Percentiles rank a stretch among this genome's conserved stretches.
These are phyloP conservation scores for Pachysandra terminalis DNA, from an alignment of 164 flowering plant species.

Conservation along the genomic window DNA sequence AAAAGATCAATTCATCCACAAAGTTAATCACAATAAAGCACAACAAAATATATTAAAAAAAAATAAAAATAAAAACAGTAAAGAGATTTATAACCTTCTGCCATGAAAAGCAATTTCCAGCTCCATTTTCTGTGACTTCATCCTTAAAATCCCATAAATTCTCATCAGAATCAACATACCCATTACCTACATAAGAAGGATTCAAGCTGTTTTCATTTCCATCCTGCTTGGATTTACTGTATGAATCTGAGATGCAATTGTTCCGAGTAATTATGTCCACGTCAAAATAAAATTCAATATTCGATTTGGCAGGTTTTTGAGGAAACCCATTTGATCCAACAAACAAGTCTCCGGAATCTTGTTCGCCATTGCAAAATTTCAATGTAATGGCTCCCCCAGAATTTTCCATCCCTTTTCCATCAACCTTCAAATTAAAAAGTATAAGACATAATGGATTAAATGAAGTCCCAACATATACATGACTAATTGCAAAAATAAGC, in stretches of 20 bases:
- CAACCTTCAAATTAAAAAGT: conserved; percentile 26
- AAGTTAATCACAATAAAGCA: not conserved
- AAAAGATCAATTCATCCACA: not conserved
- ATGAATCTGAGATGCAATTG: conserved; percentile 10
- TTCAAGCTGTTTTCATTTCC: conserved; percentile 16
- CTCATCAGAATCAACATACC: conserved; percentile 27
- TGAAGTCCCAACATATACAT: too few relatives aligned
- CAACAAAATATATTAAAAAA: not conserved
- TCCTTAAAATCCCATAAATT: conserved; percentile 39
- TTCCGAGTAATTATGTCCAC: conserved; percentile 12
- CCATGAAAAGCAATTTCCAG: not conserved
- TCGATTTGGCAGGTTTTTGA: conserved; percentile 13
- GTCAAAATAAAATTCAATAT: conserved; percentile 21
- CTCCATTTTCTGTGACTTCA: conserved; percentile 29
- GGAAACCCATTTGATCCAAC: conserved; percentile 19
- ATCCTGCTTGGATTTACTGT: conserved; percentile 13
- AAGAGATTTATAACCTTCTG: conserved; percentile 20
- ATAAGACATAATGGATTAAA: conserved; percentile 10
- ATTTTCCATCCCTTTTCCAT: conserved; percentile 12
- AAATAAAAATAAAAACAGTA: too few relatives aligned
- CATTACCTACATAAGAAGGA: conserved; percentile 16
- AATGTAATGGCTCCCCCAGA: conserved; percentile 9
- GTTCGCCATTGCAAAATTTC: conserved; percentile 15
- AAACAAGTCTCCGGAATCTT: conserved; percentile 16
- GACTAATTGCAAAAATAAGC: too few relatives aligned